phyloP scores from a whole-genome alignment of 345 rosid species.

The Gossypioides kirkii region DNA sequence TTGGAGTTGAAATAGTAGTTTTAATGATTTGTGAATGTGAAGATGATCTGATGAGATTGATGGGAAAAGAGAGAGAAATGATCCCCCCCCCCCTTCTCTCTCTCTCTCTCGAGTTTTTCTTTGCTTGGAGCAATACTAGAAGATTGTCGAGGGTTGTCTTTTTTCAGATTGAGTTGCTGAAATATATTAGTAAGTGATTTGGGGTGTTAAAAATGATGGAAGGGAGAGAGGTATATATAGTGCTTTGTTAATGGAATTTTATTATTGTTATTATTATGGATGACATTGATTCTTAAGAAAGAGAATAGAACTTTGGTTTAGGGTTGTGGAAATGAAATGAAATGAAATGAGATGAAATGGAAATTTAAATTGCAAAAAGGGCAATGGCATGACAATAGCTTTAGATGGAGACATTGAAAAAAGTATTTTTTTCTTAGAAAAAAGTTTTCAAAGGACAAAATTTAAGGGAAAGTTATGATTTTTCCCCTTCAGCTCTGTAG shows the following conservation, averaged over 20 bases:
- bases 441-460: constrained; percentile 17
- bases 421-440: not conserved
- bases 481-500: constrained; percentile 4
- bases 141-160: not conserved
- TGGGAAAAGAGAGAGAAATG: no score
- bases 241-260: not conserved
- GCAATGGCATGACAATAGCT: constrained; percentile 8
- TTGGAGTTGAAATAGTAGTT: no score
- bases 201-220: constrained; percentile 9
- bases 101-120: no score
- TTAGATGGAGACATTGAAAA: constrained; percentile 18
- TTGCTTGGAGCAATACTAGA: not conserved
- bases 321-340: constrained; percentile 5
- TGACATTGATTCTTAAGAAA: not conserved
- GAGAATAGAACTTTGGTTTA: not conserved
- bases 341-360: not conserved
- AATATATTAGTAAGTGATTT: constrained; percentile 10
- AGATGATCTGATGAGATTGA: no score
- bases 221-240: not conserved
- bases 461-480: constrained; percentile 24
- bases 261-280: not conserved
- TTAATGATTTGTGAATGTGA: no score
- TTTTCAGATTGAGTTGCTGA: not conserved
- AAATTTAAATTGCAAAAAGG: not conserved
- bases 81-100: no score